Evolutionary conservation across 805 yeast species (phyloP).

Genomic region (Candida suzukii): DNA sequence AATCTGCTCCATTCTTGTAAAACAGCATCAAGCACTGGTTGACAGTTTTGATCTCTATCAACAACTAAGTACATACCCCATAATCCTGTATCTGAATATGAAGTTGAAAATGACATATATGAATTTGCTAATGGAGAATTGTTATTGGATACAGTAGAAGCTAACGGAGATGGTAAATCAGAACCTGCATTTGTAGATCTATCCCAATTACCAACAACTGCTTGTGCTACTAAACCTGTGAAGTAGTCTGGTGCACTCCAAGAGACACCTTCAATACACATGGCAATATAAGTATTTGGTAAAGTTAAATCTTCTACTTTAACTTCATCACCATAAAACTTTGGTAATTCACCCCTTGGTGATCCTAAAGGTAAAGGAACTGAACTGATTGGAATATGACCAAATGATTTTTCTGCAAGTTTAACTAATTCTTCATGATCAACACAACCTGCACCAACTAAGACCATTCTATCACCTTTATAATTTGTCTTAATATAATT

Average conservation of each 20-base stretch:
- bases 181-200: slow-evolving; percentile 81
- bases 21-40: slow-evolving; percentile 65
- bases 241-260: slow-evolving; percentile 96
- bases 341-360: slow-evolving; percentile 65
- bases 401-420: slow-evolving; percentile 71
- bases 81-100: slow-evolving; percentile 94
- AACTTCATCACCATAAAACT: slow-evolving; percentile 80
- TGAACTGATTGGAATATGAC: slow-evolving; percentile 50
- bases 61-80: slow-evolving; percentile 95
- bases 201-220: slow-evolving; percentile 97
- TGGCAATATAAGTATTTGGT: slow-evolving; percentile 86
- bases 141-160: slow-evolving; percentile 35
- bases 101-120: slow-evolving; percentile 93
- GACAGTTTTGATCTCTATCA: slow-evolving; percentile 63
- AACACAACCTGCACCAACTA: slow-evolving; percentile 95
- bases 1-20: slow-evolving; percentile 85
- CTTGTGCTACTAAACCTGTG: slow-evolving; percentile 93
- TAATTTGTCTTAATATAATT: slow-evolving; percentile 80
- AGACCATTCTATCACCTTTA: slow-evolving; percentile 94
- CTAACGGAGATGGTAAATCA: slow-evolving; percentile 80
- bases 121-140: slow-evolving; percentile 77
- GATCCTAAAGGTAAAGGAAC: slow-evolving; percentile 67
- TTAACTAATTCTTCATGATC: slow-evolving; percentile 77
- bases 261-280: slow-evolving; percentile 96
- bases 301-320: slow-evolving; percentile 75